Conservation (phyloP, 768 basidiomycete species). For the Chlorophyllum brunneum region DNA sequence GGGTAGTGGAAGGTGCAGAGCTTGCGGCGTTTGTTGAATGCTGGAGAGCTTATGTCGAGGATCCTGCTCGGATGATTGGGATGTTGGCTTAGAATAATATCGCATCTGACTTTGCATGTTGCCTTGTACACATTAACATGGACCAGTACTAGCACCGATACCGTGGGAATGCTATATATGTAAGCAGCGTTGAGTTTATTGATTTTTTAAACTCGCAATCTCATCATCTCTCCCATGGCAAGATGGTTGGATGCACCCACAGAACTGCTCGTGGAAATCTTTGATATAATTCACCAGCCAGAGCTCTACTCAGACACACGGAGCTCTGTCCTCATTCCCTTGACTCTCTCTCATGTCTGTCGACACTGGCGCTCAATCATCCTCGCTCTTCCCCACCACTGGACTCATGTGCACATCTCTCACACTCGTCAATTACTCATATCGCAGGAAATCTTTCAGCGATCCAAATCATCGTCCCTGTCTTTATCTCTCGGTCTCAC, state of each 20-base stretch:
- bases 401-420: slow-evolving; percentile 8
- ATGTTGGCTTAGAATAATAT: slow-evolving; percentile 16
- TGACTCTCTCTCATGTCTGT: slow-evolving; percentile 5
- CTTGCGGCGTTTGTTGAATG: slow-evolving; percentile 83
- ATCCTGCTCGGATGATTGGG: slow-evolving; percentile 65
- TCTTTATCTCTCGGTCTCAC: background rate
- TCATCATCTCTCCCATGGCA: background rate
- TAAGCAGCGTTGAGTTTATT: too few species aligned
- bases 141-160: too few species aligned
- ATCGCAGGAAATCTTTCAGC: background rate
- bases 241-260: background rate
- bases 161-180: background rate
- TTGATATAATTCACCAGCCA: slow-evolving; percentile 4
- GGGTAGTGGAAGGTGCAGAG: slow-evolving; percentile 87
- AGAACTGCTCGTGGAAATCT: slow-evolving; percentile 4
- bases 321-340: background rate
- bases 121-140: too few species aligned
- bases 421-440: background rate
- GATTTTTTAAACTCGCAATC: too few species aligned
- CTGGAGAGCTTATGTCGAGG: slow-evolving; percentile 80
- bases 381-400: slow-evolving; percentile 3
- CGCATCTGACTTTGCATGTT: too few species aligned
- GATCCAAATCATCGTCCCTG: background rate
- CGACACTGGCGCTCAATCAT: slow-evolving; percentile 2
- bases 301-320: slow-evolving; percentile 5